phyloP scores from a whole-genome alignment of 441 rosid species.

The Sinapis alba region DNA sequence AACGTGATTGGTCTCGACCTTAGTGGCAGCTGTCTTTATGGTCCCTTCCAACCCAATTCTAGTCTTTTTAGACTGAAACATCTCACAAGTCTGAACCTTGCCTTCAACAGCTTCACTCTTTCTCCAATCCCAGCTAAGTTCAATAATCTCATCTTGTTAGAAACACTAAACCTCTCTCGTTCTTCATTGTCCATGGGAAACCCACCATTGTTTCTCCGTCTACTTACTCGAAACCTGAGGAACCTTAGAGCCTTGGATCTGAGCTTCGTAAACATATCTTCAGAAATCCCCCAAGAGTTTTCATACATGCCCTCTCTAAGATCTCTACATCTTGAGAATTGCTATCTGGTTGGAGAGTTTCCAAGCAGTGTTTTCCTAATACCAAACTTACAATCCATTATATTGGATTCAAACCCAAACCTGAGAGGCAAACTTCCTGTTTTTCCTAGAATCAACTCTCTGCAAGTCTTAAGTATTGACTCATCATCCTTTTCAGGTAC shows the following conservation, averaged over 20 bases:
- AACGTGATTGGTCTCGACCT: background rate
- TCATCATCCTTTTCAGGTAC: constrained; percentile 1
- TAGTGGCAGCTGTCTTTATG: background rate
- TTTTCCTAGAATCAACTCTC: background rate
- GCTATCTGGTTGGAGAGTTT: constrained; percentile 4
- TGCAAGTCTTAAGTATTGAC: constrained; percentile 11
- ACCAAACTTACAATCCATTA: background rate
- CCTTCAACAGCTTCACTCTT: background rate
- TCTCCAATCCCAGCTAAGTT: background rate
- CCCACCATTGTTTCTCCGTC: background rate
- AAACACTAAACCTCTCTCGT: background rate
- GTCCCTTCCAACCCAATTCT: background rate
- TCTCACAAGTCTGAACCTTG: background rate
- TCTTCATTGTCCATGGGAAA: background rate
- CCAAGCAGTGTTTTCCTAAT: constrained; percentile 4
- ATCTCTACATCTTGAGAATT: background rate
- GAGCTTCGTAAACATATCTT: background rate
- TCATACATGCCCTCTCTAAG: background rate
- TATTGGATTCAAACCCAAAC: background rate
- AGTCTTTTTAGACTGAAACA: background rate
- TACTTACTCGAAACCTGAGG: background rate
- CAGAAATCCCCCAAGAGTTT: background rate
- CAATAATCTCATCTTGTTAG: background rate
- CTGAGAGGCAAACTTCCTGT: constrained; percentile 1
- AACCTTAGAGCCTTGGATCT: background rate